A percentile compares a stretch with the other conserved stretches of the same genome.
Evolutionary conservation across 2,329 filamentous ascomycete genomes (phyloP).

Genomic region (Pseudocercospora fijiensis): DNA sequence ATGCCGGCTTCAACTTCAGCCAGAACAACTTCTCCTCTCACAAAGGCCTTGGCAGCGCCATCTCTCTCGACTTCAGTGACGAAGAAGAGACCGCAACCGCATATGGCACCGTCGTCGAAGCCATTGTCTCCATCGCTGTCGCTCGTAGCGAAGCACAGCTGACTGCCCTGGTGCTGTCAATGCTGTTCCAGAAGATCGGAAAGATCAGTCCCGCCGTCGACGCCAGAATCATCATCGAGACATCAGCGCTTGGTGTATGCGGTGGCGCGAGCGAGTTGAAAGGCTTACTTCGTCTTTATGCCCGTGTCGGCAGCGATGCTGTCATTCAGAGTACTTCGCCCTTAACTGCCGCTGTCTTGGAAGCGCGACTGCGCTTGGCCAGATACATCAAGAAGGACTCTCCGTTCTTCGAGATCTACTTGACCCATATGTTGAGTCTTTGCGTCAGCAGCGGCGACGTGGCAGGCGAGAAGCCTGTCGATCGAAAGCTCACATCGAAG

Average conservation of each 20-base stretch:
- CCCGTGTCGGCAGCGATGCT: constrained; percentile 70
- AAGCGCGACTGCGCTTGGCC: constrained; percentile 77
- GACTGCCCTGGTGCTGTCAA: constrained; percentile 85
- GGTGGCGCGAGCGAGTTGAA: constrained; percentile 81
- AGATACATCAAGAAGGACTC: constrained; percentile 66
- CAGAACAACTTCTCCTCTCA: constrained; percentile 26
- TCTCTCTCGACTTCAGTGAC: constrained; percentile 70
- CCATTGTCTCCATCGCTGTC: constrained; percentile 85
- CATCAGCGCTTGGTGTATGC: constrained; percentile 72
- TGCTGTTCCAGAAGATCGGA: constrained; percentile 92
- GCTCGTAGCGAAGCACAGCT: constrained; percentile 86
- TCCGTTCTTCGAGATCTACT: constrained; percentile 76
- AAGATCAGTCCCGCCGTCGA: constrained; percentile 80
- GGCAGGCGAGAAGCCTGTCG: constrained; percentile 50
- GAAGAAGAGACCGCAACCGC: constrained; percentile 77
- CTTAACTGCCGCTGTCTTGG: constrained; percentile 71
- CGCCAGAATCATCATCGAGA: constrained; percentile 78
- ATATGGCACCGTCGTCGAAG: constrained; percentile 88
- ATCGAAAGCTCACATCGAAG: constrained; percentile 72
- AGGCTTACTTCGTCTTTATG: constrained; percentile 79
- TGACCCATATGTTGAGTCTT: constrained; percentile 77
- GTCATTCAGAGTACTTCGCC: constrained; percentile 66
- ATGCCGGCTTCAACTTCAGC: constrained; percentile 43
- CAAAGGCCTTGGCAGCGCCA: constrained; percentile 62
- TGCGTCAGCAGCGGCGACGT: constrained; percentile 89